Conservation (phyloP, 2,329 filamentous ascomycete genomes). For the Ophiognomonia clavigignenti-juglandacearum region DNA sequence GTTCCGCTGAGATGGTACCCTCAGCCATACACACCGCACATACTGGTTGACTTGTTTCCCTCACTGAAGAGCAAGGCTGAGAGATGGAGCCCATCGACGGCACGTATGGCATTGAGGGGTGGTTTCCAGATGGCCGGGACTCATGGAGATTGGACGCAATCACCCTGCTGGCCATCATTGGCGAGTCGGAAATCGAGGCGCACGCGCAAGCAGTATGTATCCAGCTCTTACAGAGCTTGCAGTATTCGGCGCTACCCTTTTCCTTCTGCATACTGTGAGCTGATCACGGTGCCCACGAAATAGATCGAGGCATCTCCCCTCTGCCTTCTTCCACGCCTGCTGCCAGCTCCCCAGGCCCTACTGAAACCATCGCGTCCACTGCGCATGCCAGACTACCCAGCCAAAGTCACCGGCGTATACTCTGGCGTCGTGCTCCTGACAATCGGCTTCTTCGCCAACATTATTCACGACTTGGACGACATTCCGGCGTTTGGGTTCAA, state of each 20-base stretch:
- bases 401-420: conserved; percentile 53
- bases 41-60: no score
- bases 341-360: conserved; percentile 60
- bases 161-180: conserved; percentile 58
- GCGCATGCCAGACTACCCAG: conserved; percentile 50
- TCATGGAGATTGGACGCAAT: conserved; percentile 57
- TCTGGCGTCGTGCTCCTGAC: conserved; percentile 50
- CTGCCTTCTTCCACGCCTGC: conserved; percentile 53
- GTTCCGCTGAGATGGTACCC: no score
- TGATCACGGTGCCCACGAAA: no score
- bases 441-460: conserved; percentile 58
- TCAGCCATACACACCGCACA: no score
- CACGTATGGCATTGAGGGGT: conserved; percentile 17
- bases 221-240: no score
- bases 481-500: conserved; percentile 42
- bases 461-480: conserved; percentile 51
- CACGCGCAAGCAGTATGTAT: conserved; percentile 54
- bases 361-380: conserved; percentile 50
- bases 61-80: no score
- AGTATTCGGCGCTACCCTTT: neutral
- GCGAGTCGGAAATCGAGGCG: conserved; percentile 53
- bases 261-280: no score
- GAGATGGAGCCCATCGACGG: no score
- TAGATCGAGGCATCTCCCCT: conserved; percentile 21
- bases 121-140: conserved; percentile 38